phyloP scores from a whole-genome alignment of 2,329 filamentous ascomycete species.

The Ceratocystis alfenasii region DNA sequence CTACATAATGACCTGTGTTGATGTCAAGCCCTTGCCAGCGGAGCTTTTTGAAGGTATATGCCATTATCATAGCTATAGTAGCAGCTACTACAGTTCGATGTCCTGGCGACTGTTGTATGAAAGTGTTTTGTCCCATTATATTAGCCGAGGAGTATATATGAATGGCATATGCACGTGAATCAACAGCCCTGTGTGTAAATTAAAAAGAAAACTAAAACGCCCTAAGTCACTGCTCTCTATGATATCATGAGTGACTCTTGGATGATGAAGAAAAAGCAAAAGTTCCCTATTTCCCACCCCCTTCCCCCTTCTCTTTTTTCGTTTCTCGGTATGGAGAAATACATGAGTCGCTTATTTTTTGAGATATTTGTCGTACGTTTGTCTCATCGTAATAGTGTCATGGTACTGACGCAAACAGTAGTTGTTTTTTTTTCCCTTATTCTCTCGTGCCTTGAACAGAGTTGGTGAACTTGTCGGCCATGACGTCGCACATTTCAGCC shows the following conservation, averaged over 20 bases:
- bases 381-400: neutral
- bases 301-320: neutral
- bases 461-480: slow-evolving; percentile 74
- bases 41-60: slow-evolving; percentile 6
- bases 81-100: slow-evolving; percentile 8
- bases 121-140: slow-evolving; percentile 2
- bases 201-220: slow-evolving; percentile 17
- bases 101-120: slow-evolving; percentile 10
- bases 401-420: neutral
- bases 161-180: neutral
- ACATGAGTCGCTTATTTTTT: slow-evolving; percentile 14
- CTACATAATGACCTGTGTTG: neutral
- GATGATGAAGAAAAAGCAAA: slow-evolving; percentile 10
- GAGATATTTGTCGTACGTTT: slow-evolving; percentile 7
- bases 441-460: slow-evolving; percentile 43
- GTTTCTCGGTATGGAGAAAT: neutral
- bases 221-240: slow-evolving; percentile 15
- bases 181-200: slow-evolving; percentile 14
- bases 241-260: slow-evolving; percentile 14
- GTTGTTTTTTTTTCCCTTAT: slow-evolving; percentile 5
- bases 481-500: slow-evolving; percentile 83
- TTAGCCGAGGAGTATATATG: slow-evolving; percentile 7
- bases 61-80: slow-evolving; percentile 9
- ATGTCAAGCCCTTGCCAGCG: slow-evolving; percentile 7
- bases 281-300: neutral